Base-by-base conservation (phyloP, 805 yeast genomes). In the Saccharomyces eubayanus region DNA sequence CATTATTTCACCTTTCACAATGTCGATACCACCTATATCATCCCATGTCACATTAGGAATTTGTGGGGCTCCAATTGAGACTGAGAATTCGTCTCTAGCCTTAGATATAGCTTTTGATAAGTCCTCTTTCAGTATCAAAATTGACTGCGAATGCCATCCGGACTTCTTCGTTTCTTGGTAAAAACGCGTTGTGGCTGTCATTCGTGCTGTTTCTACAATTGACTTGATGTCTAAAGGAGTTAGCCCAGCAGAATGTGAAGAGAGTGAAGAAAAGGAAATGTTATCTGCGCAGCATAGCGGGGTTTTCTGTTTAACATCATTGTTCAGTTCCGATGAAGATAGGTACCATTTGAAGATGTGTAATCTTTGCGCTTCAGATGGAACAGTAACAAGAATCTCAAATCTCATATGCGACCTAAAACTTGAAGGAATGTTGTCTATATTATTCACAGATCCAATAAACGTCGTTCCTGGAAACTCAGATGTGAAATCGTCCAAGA, bases 21-120 rank as follows among this genome's bases (percentile, higher is more conserved):
- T 62, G 57, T 89, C 97, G 60, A 94, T 74, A 1, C 99, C 99
- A 31, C 99, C 99, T 53, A 94, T 95, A 69, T 94, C 99, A 58
- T 87, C 94, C 99, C 99, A 94, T 57, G 83, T 83, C 6, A 94
- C 98, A 63, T 87, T 83, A 2, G 99, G 99, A 57, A 94, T 92
- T 57, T 89, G 77, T 14, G 99, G 99, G 0, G 98, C 98, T 6
- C 98, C 98, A 54, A 94, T 91, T 0, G 97, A 87, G 59, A 89
- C 97, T 61, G 96, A 86, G 69, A 86, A 91, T 66, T 88, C 90
- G 62, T 81, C 83, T 63, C 98, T 76, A 0, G 97, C 97, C 53
- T 79, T 84, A 62, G 29, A 28, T 28, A 11, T 16, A 20, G 64
- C 57, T 1, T 27, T 73, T 74, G 9, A 85, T 63, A 8, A 67